Evolutionary conservation across 768 basidiomycete genomes (phyloP).

Genomic region (Mycena chlorophos): DNA sequence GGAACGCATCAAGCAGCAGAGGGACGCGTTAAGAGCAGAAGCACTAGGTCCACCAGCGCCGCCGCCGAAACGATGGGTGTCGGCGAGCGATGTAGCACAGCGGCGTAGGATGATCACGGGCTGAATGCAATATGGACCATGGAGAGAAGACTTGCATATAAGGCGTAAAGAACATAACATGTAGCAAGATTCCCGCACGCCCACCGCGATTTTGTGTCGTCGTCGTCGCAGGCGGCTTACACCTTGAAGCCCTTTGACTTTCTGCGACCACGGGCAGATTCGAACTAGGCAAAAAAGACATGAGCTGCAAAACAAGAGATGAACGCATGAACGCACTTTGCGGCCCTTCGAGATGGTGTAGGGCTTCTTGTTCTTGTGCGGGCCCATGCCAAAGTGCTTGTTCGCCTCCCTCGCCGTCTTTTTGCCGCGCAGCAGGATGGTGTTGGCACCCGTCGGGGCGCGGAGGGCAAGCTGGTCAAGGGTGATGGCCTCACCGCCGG

Average conservation of each 20-base stretch:
- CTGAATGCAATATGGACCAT: not conserved
- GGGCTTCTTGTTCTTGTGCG: slow-evolving; percentile 98
- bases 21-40: slow-evolving; percentile 9
- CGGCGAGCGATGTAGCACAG: slow-evolving; percentile 19
- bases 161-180: slow-evolving; percentile 34
- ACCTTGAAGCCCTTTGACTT: slow-evolving; percentile 98
- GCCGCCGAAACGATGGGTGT: slow-evolving; percentile 17
- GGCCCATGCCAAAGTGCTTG: slow-evolving; percentile 98
- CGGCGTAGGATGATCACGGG: slow-evolving; percentile 4
- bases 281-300: slow-evolving; percentile 58
- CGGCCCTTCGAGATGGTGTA: slow-evolving; percentile 94
- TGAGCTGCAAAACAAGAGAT: not conserved
- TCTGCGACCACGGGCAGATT: slow-evolving; percentile 98
- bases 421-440: slow-evolving; percentile 88
- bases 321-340: slow-evolving; percentile 61
- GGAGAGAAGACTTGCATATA: slow-evolving; percentile 18
- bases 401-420: slow-evolving; percentile 91
- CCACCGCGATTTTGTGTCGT: too few relatives aligned
- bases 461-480: slow-evolving; percentile 96
- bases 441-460: slow-evolving; percentile 93
- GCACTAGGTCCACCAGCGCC: not conserved
- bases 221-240: slow-evolving; percentile 48
- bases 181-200: slow-evolving; percentile 30
- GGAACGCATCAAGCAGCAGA: slow-evolving; percentile 8
- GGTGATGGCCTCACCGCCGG: slow-evolving; percentile 92